Base-by-base conservation (phyloP, 495 filamentous ascomycete species). In the Hypoxylon fuscum region DNA sequence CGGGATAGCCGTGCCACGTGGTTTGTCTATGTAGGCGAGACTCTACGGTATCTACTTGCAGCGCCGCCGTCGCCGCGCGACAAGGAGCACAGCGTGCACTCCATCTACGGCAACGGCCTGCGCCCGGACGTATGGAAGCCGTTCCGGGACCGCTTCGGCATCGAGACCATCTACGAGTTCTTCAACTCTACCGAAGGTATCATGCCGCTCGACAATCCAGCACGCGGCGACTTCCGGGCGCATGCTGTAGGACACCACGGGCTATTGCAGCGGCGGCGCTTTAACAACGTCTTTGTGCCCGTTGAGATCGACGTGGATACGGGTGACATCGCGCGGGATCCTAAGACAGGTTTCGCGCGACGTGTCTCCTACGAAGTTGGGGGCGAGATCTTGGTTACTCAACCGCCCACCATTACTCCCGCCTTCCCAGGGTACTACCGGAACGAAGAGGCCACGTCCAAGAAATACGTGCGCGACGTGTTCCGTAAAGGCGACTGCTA, bases 11-110 rank as follows among this genome's bases (percentile, higher is more conserved):
- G 81, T 12, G 82, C 89, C 3, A 93, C 88, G 1, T 77, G 83
- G 54, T 90, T 93, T 70, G 84, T 89, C 9, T 95, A 95, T 66
- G 91, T 95, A n/a, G 90, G 91, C 61, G 90, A 95, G 71, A 90
- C 88, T 0, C 83, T 89, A 21, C 79, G 90, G 2, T 95, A 93
- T 51, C 80, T 95, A 1, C 82, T 95, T 12, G 85, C 89, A 0
- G 82, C 84, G 9, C 88, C 89, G 0, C 84, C 86, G 0, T 85
- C 81, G 1, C 80, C 85, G 0, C 72, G 81, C 2, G 91, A 95
- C 58, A 81, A 77, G 17, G 75, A 85, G 4, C 90, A 95, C 62
- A 81, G 80, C 11, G 80, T 92, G 9, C 81, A 83, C 15, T 74
- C 81, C 41, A 89, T 92, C 74, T 90, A 84, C 61, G 90, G 90